Evolutionary conservation across 1,139 yeast genomes (phyloP).

Genomic region (Dujonia santamariae): DNA sequence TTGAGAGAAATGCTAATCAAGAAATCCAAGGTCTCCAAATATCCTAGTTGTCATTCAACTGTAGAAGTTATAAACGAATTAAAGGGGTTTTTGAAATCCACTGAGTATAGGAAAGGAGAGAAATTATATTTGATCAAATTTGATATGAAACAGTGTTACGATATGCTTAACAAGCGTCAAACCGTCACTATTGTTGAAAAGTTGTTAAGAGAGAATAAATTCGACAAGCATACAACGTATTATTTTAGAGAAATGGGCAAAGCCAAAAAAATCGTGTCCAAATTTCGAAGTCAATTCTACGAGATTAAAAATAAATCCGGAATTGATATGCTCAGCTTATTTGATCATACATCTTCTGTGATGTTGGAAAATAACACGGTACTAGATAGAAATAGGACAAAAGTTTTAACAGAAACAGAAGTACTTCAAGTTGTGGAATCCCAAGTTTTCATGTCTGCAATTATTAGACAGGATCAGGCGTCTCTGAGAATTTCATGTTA

Average conservation of each 20-base stretch:
- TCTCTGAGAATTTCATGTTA: constrained; percentile 12
- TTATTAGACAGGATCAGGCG: no score
- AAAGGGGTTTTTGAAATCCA: background rate
- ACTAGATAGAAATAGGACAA: constrained; percentile 27
- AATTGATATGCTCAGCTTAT: background rate
- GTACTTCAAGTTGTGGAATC: constrained; percentile 21
- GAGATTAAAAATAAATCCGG: background rate
- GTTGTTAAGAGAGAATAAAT: constrained; percentile 15
- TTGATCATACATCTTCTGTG: background rate
- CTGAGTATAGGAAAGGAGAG: constrained; percentile 14
- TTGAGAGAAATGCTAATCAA: constrained; percentile 8
- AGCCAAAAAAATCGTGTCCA: background rate
- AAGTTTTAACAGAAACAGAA: constrained; percentile 20
- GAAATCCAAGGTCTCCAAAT: constrained; percentile 12
- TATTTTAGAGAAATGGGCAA: constrained; percentile 19
- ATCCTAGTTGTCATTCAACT: constrained; percentile 25
- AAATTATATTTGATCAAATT: constrained; percentile 58
- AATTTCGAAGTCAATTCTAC: constrained; percentile 2
- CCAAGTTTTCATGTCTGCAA: constrained; percentile 25
- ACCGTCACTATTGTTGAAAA: constrained; percentile 32
- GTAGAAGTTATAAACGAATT: constrained; percentile 21
- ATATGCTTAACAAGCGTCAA: constrained; percentile 57
- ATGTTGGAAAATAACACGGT: no score
- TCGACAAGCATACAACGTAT: constrained; percentile 11
- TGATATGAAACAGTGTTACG: constrained; percentile 80